These are phyloP conservation scores for Penicillium waksmanii DNA, from an alignment of 495 filamentous ascomycete species.

Conservation along the genomic window DNA sequence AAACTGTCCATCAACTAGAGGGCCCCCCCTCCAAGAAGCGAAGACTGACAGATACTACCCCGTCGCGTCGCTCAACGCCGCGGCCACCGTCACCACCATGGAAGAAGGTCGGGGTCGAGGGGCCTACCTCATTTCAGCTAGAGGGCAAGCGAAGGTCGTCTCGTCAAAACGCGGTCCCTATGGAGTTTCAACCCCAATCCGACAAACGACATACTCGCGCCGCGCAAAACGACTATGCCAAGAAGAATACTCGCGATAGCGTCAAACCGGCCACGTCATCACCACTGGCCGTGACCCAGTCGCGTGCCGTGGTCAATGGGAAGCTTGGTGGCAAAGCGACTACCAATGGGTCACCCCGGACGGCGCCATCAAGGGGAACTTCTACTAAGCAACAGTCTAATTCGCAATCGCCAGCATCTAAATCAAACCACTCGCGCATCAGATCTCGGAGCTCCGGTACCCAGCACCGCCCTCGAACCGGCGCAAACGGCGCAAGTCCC, in stretches of 20 bases:
- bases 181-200: slow-evolving; percentile 67
- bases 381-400: slow-evolving; percentile 26
- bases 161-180: slow-evolving; percentile 73
- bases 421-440: slow-evolving; percentile 34
- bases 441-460: slow-evolving; percentile 40
- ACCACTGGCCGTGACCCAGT: slow-evolving; percentile 38
- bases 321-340: slow-evolving; percentile 37
- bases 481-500: slow-evolving; percentile 28
- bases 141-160: slow-evolving; percentile 87
- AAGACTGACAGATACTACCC: slow-evolving; percentile 60
- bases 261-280: slow-evolving; percentile 38
- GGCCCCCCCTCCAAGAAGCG: slow-evolving; percentile 73
- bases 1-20: slow-evolving; percentile 43
- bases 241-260: slow-evolving; percentile 28
- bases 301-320: slow-evolving; percentile 37
- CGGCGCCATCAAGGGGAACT: slow-evolving; percentile 26
- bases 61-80: slow-evolving; percentile 50
- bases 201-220: slow-evolving; percentile 65
- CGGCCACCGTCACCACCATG: slow-evolving; percentile 80
- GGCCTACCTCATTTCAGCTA: slow-evolving; percentile 80
- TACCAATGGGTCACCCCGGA: slow-evolving; percentile 41
- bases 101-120: slow-evolving; percentile 86
- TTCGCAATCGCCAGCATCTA: slow-evolving; percentile 39
- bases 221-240: slow-evolving; percentile 33
- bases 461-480: slow-evolving; percentile 22